These are phyloP conservation scores for Malus hybrid DNA, from an alignment of 331 rosid species.

Conservation along the genomic window DNA sequence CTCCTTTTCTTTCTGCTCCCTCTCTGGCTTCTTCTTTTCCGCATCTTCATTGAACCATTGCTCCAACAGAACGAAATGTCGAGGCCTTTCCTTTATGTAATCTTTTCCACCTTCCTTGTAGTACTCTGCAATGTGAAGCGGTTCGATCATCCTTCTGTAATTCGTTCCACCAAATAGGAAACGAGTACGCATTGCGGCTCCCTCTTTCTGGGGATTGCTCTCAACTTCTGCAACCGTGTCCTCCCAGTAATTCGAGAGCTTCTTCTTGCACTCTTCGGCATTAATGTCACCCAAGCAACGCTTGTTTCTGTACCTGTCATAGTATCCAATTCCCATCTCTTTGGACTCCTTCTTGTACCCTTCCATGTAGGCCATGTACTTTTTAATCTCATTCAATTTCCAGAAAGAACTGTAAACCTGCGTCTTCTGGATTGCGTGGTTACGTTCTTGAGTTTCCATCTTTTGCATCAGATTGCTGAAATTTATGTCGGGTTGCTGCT, in stretches of 20 bases:
- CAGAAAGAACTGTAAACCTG: neutral
- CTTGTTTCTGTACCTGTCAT: slow-evolving; percentile 43
- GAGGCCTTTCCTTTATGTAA: slow-evolving; percentile 27
- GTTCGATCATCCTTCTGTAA: slow-evolving; percentile 64
- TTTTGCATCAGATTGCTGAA: neutral
- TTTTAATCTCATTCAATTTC: slow-evolving; percentile 19
- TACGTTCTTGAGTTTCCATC: neutral
- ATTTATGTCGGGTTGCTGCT: neutral
- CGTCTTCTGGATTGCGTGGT: neutral
- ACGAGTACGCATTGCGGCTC: neutral
- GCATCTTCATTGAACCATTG: neutral
- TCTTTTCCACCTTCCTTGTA: slow-evolving; percentile 12
- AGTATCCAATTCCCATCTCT: slow-evolving; percentile 27
- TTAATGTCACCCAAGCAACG: neutral
- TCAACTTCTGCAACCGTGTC: slow-evolving; percentile 40
- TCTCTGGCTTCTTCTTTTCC: too few species aligned
- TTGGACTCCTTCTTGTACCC: slow-evolving; percentile 53
- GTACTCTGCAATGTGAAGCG: slow-evolving; percentile 50
- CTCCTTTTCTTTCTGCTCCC: too few species aligned
- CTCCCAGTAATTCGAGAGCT: slow-evolving; percentile 46
- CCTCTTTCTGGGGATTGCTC: slow-evolving; percentile 42
- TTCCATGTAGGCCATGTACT: slow-evolving; percentile 41
- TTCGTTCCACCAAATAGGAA: slow-evolving; percentile 39
- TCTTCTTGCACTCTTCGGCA: slow-evolving; percentile 6
- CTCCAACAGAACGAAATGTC: slow-evolving; percentile 32